Base-by-base conservation (phyloP, 2,329 filamentous ascomycete genomes). In the Tolypocladium paradoxum region DNA sequence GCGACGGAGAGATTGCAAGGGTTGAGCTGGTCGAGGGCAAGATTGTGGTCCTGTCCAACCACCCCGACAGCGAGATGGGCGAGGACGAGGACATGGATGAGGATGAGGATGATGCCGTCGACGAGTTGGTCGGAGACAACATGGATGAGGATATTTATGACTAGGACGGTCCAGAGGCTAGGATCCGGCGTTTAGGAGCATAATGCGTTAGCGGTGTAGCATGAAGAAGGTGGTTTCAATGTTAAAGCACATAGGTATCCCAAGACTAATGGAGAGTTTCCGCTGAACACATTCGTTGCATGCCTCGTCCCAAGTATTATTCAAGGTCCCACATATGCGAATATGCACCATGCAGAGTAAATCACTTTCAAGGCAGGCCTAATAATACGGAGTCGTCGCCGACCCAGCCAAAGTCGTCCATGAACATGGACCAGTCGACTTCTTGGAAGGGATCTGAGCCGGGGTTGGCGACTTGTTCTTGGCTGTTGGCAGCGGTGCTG, bases 1-100 rank as follows among this genome's bases (percentile, higher is more conserved):
- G 79, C 61, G 92, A 99, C 60, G 91, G 91, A 45, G 93, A 99
- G 73, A 73, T 70, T 2, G 93, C 93, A 1, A 77, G 81, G 29
- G 89, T 97, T 27, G 83, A 88, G 47, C 77, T 97, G 56, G 79
- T 86, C 33, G 83, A 90, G 57, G 88, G 88, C 47, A 88, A 88
- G 68, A 85, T 97, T 55, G 73, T 82, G 2, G 90, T 99, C 2
- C 65, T 93, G 27, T 77, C 90, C 7, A 97, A 99, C 69, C 93
- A 97, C 68, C 58, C 65, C 0, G 82, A 84, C 45, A 83, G 79
- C 59, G 78, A 78, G 53, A 64, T 67, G 38, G 78, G 77, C 24
- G 83, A 85, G 8, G 87, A 90, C 55, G 78, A 80, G 14, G 85
- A 89, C 48, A 85, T 90, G 83, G 73, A 85, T 50, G 85, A 90